Evolutionary conservation across 1,284 basidiomycete genomes (phyloP), one percentile per base, ranked within the genome.

Genomic region (Apiotrichum porosum): DNA sequence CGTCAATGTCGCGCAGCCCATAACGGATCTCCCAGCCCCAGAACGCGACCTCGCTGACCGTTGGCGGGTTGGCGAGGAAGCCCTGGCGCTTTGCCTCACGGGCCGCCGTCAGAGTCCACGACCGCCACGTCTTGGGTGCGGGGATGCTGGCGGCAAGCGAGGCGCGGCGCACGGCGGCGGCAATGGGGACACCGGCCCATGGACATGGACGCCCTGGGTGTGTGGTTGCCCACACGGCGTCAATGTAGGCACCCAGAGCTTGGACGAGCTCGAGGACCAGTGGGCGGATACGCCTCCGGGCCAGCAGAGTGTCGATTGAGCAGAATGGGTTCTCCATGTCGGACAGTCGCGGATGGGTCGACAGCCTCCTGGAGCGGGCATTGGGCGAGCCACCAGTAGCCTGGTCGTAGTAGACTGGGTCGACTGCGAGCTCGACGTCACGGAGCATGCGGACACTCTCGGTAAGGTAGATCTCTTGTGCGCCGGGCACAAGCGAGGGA

Each of bases 361-460:
- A 67, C 41, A 66, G 47, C 15, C 59, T 36, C 14, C 63, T 44
- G 21, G 30, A 17, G 17, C 37, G 36, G 2, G 24, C 10, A 2
- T 22, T 9, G 4, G 48, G 21, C 9, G 49, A 30, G 23, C 52
- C 58, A n/a, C n/a, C n/a, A 12, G 12, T 12, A 12, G 6, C 8
- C 26, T 28, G 26, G 8, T 28, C 26, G 12, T 63, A 37, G 15
- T 59, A 49, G 3, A 53, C 57, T 14, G 65, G 60, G 37, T 69
- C 69, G 9, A 71, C 45, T 0, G 69, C 69, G n/a, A 71, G 51
- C 35, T 71, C 69, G 22, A 69, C 67, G 44, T 69, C 66, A 6
- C 58, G 59, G 19, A 71, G 44, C 3, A 58, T 63, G 15, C 62
- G 50, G 14, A 68, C 56, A 2, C 63, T 62, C 21, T 69, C 69